Conservation (phyloP, 2,329 filamentous ascomycete genomes). For the Capronia epimyces region DNA sequence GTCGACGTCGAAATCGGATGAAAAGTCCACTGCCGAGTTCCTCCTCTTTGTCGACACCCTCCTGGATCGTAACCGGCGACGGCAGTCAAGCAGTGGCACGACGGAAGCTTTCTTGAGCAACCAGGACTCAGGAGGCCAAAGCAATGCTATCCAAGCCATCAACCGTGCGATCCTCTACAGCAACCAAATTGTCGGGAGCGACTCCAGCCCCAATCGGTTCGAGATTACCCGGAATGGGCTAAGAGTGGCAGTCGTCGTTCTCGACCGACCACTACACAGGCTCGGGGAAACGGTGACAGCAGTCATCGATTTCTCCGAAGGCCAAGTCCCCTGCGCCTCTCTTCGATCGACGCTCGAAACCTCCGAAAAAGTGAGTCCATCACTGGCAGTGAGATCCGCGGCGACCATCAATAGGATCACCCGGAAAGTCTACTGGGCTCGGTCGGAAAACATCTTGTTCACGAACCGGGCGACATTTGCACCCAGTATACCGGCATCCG, state of each 20-base stretch:
- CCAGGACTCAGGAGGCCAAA: constrained; percentile 22
- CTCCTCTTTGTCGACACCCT: constrained; percentile 26
- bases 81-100: constrained; percentile 27
- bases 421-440: constrained; percentile 69
- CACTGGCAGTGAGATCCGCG: constrained; percentile 75
- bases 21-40: constrained; percentile 61
- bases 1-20: constrained; percentile 45
- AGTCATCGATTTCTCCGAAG: constrained; percentile 73
- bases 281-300: constrained; percentile 82
- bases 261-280: constrained; percentile 81
- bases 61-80: constrained; percentile 24
- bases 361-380: constrained; percentile 72
- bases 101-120: constrained; percentile 15
- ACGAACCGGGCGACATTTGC: constrained; percentile 72
- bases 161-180: constrained; percentile 83
- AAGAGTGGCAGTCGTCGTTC: constrained; percentile 82
- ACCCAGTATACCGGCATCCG: constrained; percentile 73
- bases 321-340: constrained; percentile 77
- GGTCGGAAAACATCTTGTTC: constrained; percentile 77
- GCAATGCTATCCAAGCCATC: constrained; percentile 75
- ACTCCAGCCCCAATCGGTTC: constrained; percentile 83
- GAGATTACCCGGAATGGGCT: constrained; percentile 90
- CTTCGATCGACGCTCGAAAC: constrained; percentile 81
- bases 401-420: constrained; percentile 84
- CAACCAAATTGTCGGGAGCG: constrained; percentile 61